These are phyloP conservation scores for Orychophragmus violaceus DNA, from an alignment of 345 rosid genomes.

Conservation along the genomic window DNA sequence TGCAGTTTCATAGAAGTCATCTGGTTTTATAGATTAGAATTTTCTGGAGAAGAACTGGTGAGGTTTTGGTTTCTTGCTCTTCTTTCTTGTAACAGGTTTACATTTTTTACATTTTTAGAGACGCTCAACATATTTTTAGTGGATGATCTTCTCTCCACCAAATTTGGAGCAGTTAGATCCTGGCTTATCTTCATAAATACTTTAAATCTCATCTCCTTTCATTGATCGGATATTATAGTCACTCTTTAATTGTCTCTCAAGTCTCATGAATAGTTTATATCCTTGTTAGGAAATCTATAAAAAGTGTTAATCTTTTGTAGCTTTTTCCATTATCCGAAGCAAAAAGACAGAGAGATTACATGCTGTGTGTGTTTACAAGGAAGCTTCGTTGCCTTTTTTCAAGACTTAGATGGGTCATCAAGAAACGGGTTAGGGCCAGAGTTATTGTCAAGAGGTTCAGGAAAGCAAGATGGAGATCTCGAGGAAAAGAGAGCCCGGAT, in stretches of 20 bases:
- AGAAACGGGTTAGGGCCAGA: conserved; percentile 54
- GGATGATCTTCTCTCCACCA: not conserved
- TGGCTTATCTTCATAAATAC: not conserved
- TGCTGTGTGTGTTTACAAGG: conserved; percentile 45
- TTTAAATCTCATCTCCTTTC: not conserved
- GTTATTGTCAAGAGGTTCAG: conserved; percentile 55
- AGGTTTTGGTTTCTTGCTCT: not conserved
- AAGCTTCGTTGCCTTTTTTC: conserved; percentile 46
- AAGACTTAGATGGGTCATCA: conserved; percentile 53
- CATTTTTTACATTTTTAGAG: not conserved
- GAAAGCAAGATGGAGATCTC: conserved; percentile 38
- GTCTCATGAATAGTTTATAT: not conserved
- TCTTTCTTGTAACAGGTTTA: not conserved
- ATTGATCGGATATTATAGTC: not conserved
- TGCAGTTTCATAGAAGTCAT: too few species aligned
- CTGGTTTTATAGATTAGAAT: too few species aligned
- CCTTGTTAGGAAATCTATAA: not conserved
- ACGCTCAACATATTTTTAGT: not conserved
- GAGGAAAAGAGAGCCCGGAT: conserved; percentile 23
- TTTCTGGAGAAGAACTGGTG: too few species aligned
- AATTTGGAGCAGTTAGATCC: not conserved
- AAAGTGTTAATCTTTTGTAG: not conserved
- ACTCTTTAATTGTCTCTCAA: not conserved
- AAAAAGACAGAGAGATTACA: conserved; percentile 26
- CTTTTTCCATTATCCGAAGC: too few species aligned